Base-by-base conservation (phyloP, 1,284 basidiomycete genomes). In the Cryptococcus neoformans region DNA sequence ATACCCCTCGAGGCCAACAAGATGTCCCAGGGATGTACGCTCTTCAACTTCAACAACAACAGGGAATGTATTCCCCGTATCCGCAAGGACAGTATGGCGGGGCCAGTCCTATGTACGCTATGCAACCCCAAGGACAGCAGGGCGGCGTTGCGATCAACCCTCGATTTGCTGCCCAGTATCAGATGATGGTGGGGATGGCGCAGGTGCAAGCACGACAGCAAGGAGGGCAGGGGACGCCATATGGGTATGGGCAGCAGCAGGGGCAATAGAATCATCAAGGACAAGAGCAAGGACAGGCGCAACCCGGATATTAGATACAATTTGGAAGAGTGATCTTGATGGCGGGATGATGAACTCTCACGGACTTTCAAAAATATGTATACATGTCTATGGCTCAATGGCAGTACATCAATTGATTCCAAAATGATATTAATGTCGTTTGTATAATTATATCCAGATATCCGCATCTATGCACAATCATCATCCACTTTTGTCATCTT, bases 141-240 rank as follows among this genome's bases (percentile, higher is more conserved):
- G 54, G 58, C 44, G 67, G 59, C 34, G 68, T 69, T 4, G 75
- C 71, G 0, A 75, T 76, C 66, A 77, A 77, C 59, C 75, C 75
- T 21, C 54, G 68, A 14, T 76, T 77, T 48, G 72, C 71, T 44
- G 65, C 65, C 44, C 72, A 70, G 60, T 68, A 69, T 47, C 51
- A 57, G 38, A 49, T 51, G 21, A 58, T 61, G 59, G 56, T 61
- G 56, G 39, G 39, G 36, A 49, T 49, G 48, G 51, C 40, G 41
- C 51, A 56, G 47, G 14, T 28, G 39, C 39, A 39, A 11, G 37
- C 17, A 8, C 28, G 6, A 11, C 34, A 49, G 37, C 17, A 47
- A 14, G 48, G 48, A 7, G 48, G 37, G 12, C 21, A 37, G 12
- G 37, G 44, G 8, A 10, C 10, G 37, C 17, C 12, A 34, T 28